Conservation (phyloP, 371 early-diverging fungal genomes). For the Lichtheimia hyalospora region DNA sequence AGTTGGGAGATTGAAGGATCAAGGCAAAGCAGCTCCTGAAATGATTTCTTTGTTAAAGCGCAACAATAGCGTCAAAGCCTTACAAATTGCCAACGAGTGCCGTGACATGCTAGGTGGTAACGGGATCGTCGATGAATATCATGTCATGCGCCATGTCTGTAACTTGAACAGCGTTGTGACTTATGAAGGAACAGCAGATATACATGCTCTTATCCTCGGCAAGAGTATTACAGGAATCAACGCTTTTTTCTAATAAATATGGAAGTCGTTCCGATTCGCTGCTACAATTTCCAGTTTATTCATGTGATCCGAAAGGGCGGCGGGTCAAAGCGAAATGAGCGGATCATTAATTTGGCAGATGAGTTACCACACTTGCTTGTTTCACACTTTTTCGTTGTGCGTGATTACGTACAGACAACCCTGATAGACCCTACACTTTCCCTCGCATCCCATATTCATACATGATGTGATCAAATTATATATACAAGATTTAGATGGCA, state of each 20-base stretch:
- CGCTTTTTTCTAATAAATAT: conserved; percentile 50
- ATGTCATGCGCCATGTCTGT: conserved; percentile 92
- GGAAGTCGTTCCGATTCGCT: too few relatives aligned
- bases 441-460: too few relatives aligned
- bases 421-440: too few relatives aligned
- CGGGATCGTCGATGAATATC: conserved; percentile 96
- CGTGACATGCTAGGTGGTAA: conserved; percentile 92
- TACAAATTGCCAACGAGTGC: conserved; percentile 88
- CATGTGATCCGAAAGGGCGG: too few relatives aligned
- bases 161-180: conserved; percentile 97
- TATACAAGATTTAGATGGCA: too few relatives aligned
- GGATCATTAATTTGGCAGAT: too few relatives aligned
- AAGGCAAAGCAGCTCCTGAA: conserved; percentile 85
- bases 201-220: conserved; percentile 94
- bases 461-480: too few relatives aligned
- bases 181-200: conserved; percentile 96
- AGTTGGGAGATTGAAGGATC: conserved; percentile 93
- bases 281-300: too few relatives aligned
- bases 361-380: too few relatives aligned
- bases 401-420: too few relatives aligned
- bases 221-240: conserved; percentile 93
- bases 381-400: too few relatives aligned
- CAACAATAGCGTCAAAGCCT: conserved; percentile 93
- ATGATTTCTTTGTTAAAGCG: conserved; percentile 97
- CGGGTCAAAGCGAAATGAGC: too few relatives aligned